These are phyloP conservation scores for Penstemon eatonii DNA, from an alignment of 257 asterid species.

Conservation along the genomic window DNA sequence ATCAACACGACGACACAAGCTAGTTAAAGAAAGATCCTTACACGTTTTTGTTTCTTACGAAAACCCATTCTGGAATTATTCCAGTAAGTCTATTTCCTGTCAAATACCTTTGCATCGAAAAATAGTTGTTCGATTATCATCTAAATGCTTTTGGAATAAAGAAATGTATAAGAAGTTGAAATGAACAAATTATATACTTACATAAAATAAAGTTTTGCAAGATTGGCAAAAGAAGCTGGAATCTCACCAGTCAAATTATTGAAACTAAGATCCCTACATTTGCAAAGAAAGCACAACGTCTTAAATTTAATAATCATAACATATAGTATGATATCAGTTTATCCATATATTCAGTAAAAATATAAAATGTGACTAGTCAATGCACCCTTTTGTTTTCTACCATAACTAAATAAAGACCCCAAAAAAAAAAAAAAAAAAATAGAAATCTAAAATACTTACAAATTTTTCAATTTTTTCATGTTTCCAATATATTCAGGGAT, in stretches of 20 bases:
- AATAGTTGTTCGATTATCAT: conserved; percentile 11
- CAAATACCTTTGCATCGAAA: conserved; percentile 52
- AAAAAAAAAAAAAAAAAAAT: too few relatives aligned
- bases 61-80: conserved; percentile 59
- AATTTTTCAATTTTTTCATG: conserved; percentile 62
- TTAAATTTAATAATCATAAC: conserved; percentile 13
- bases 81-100: conserved; percentile 78
- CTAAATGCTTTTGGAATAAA: conserved; percentile 10
- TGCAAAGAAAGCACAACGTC: neutral
- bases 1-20: neutral
- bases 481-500: conserved; percentile 65
- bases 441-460: conserved; percentile 46
- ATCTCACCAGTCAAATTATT: conserved; percentile 73
- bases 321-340: neutral
- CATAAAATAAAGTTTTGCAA: conserved; percentile 65
- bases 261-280: conserved; percentile 80
- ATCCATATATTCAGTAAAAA: neutral
- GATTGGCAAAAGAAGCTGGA: conserved; percentile 50
- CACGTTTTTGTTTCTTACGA: conserved; percentile 73
- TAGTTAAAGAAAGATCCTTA: conserved; percentile 34
- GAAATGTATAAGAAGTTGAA: conserved; percentile 10
- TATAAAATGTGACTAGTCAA: neutral
- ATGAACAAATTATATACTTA: conserved; percentile 41
- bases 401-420: too few relatives aligned
- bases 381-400: too few relatives aligned